Evolutionary conservation across 441 rosid genomes (phyloP).

Genomic region (Adansonia madagascariensis): DNA sequence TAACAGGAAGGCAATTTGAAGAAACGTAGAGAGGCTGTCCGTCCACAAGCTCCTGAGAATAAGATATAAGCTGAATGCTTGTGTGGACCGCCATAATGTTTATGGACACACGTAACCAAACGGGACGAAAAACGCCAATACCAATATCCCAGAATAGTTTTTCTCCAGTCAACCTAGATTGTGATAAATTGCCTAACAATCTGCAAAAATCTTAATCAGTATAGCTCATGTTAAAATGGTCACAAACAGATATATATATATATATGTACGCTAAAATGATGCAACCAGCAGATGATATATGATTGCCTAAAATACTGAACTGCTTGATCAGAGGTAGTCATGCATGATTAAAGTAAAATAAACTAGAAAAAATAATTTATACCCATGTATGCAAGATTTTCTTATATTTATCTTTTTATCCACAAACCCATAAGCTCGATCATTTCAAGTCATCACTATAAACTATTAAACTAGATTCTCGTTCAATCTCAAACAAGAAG

Average conservation of each 20-base stretch:
- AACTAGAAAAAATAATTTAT: background rate
- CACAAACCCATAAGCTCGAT: background rate
- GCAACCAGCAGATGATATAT: background rate
- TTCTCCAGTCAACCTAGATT: background rate
- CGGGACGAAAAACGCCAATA: background rate
- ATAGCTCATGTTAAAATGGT: background rate
- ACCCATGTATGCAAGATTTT: background rate
- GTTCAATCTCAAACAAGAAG: background rate
- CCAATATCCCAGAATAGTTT: slow-evolving; percentile 1
- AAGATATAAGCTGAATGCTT: slow-evolving; percentile 56
- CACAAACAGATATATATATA: background rate
- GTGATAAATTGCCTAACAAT: background rate
- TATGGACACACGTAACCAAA: slow-evolving; percentile 1
- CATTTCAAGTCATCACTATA: background rate
- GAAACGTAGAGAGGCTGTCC: slow-evolving; percentile 70
- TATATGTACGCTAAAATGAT: background rate
- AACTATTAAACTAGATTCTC: background rate
- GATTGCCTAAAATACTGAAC: background rate
- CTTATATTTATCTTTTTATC: background rate
- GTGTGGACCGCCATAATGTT: slow-evolving; percentile 38
- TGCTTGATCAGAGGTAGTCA: background rate
- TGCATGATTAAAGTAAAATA: background rate
- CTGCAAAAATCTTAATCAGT: slow-evolving; percentile 13
- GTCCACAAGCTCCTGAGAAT: slow-evolving; percentile 74
- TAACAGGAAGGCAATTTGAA: slow-evolving; percentile 80